Conservation (phyloP, 2,329 filamentous ascomycete genomes). For the Paecilomyces niveus region DNA sequence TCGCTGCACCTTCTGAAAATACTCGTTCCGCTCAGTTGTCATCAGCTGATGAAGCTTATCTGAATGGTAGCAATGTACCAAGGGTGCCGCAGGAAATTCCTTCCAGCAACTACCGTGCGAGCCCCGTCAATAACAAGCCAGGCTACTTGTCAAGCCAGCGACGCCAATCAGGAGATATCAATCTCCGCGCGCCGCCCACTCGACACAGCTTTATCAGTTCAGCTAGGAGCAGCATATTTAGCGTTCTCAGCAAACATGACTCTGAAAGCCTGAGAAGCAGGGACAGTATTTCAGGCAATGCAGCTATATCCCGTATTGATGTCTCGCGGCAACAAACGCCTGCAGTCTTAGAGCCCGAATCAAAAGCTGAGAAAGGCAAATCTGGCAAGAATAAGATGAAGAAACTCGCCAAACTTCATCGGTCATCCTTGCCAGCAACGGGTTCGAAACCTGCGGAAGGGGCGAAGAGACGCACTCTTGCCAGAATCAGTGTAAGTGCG, state of each 20-base stretch:
- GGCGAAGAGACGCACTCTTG: constrained; percentile 8
- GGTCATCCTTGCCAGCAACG: constrained; percentile 17
- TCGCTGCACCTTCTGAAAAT: not conserved
- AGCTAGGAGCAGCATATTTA: not conserved
- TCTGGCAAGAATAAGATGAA: constrained; percentile 22
- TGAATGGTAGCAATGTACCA: not conserved
- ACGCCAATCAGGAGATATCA: not conserved
- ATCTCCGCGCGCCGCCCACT: not conserved
- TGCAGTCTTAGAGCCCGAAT: constrained; percentile 3
- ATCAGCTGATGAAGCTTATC: not conserved
- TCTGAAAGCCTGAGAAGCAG: constrained; percentile 6
- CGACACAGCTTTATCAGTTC: not conserved
- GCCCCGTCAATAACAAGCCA: not conserved
- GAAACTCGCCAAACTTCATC: constrained; percentile 18
- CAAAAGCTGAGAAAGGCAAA: constrained; percentile 5
- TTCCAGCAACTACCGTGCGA: not conserved
- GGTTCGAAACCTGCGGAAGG: constrained; percentile 10
- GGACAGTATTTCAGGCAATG: constrained; percentile 8
- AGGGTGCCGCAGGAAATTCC: not conserved
- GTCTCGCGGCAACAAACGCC: constrained; percentile 2
- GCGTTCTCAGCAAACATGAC: constrained; percentile 3
- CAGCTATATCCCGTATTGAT: constrained; percentile 5
- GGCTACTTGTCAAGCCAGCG: not conserved
- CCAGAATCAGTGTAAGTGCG: constrained; percentile 11
- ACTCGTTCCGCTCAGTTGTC: not conserved